These are phyloP conservation scores for Apiospora pterosperma DNA, from an alignment of 2,329 filamentous ascomycete species.

Conservation along the genomic window DNA sequence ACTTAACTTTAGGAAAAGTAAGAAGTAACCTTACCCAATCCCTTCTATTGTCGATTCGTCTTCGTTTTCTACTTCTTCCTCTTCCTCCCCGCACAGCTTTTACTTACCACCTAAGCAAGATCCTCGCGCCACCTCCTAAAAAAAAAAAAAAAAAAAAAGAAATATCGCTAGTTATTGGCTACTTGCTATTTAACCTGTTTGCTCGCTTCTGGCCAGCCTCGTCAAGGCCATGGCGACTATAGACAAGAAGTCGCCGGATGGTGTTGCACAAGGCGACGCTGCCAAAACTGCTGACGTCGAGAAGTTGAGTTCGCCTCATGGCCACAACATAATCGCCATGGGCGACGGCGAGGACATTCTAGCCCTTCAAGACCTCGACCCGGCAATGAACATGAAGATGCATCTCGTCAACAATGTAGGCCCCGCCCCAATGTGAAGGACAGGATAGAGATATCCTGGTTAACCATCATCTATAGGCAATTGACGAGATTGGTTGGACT, in stretches of 20 bases:
- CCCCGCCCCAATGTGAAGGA: neutral
- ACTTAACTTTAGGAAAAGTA: too few relatives aligned
- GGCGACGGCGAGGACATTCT: slow-evolving; percentile 46
- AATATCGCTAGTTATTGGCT: neutral
- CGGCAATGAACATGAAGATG: slow-evolving; percentile 64
- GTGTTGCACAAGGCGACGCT: neutral
- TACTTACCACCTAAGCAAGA: neutral
- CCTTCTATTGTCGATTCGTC: neutral
- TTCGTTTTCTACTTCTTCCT: neutral
- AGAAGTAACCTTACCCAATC: neutral
- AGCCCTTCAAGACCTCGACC: slow-evolving; percentile 54
- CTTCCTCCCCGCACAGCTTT: neutral
- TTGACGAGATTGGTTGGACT: slow-evolving; percentile 31
- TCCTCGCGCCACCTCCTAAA: neutral
- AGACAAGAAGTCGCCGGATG: neutral
- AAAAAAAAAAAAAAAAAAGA: neutral
- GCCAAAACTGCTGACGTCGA: neutral
- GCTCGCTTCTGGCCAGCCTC: neutral
- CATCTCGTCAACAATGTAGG: slow-evolving; percentile 64
- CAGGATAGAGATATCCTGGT: neutral
- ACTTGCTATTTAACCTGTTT: neutral
- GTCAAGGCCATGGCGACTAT: neutral
- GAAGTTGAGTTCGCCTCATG: neutral
- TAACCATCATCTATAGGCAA: slow-evolving; percentile 19
- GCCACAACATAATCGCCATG: neutral